Evolutionary conservation across 192 early-diverging fungal species (phyloP).

Genomic region (Polychytrium aggregatum): DNA sequence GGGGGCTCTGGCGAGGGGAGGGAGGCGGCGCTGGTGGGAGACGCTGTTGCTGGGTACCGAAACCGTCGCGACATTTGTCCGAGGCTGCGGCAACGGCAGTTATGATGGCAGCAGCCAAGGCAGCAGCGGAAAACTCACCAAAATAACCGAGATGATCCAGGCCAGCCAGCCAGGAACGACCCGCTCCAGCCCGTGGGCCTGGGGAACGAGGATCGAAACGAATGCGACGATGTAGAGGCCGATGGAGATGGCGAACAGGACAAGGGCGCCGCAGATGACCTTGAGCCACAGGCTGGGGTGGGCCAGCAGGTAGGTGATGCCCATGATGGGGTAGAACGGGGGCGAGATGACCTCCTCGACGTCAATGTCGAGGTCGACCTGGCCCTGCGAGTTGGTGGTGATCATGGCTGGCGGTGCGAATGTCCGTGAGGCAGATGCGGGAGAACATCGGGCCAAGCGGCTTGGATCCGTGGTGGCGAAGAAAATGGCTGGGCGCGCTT

Average conservation of each 20-base stretch:
- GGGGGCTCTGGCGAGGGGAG: no score
- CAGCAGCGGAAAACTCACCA: constrained; percentile 42
- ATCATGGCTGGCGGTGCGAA: no score
- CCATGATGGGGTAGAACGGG: constrained; percentile 13
- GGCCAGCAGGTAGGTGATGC: constrained; percentile 16
- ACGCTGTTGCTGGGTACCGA: no score
- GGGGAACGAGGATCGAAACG: constrained; percentile 39
- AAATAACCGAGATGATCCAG: constrained; percentile 48
- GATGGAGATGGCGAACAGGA: constrained; percentile 35
- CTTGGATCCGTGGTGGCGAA: no score
- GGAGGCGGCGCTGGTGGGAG: no score
- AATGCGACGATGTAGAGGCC: constrained; percentile 35
- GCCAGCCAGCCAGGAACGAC: constrained; percentile 46
- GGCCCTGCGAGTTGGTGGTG: no score
- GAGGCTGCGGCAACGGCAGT: constrained; percentile 43
- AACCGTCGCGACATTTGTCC: constrained; percentile 45
- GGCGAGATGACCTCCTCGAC: not conserved
- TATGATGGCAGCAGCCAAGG: constrained; percentile 45
- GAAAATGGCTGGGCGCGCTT: no score
- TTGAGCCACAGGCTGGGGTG: constrained; percentile 29
- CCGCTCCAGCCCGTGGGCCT: constrained; percentile 44
- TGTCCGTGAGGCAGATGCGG: no score
- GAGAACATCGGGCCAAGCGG: no score
- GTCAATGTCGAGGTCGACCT: no score
- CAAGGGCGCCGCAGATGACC: constrained; percentile 38